A percentile compares a stretch with the other conserved stretches of the same genome.
Conservation (phyloP, 495 filamentous ascomycete species). For the Sphaerosporella brunnea region DNA sequence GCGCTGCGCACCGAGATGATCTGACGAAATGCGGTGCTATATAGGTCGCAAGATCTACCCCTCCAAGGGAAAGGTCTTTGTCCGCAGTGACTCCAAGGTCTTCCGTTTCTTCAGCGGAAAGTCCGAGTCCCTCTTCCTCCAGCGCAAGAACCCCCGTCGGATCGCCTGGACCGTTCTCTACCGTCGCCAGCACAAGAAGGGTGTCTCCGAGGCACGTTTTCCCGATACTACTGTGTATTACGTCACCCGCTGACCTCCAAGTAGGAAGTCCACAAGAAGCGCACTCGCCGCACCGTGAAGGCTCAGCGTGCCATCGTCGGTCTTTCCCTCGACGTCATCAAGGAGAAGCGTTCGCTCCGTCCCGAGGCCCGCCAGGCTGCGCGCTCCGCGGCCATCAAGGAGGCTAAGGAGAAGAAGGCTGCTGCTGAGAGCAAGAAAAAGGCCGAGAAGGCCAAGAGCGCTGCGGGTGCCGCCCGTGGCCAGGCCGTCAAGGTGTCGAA, state of each 20-base stretch:
- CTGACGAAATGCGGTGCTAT: not conserved
- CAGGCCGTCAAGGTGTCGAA: constrained; percentile 74
- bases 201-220: constrained; percentile 91
- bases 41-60: constrained; percentile 24
- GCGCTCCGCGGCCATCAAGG: constrained; percentile 78
- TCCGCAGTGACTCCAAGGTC: constrained; percentile 99
- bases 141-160: constrained; percentile 99
- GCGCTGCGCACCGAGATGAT: not conserved
- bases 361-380: constrained; percentile 89
- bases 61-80: constrained; percentile 59
- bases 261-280: constrained; percentile 99
- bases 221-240: no score
- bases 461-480: constrained; percentile 54
- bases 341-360: constrained; percentile 84
- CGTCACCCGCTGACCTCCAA: no score
- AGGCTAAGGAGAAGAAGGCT: constrained; percentile 92
- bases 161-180: constrained; percentile 97
- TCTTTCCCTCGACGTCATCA: constrained; percentile 97
- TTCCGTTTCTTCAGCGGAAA: constrained; percentile 99
- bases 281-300: constrained; percentile 95
- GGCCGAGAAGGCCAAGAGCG: constrained; percentile 95
- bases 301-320: constrained; percentile 96
- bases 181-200: constrained; percentile 98
- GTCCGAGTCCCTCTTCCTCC: constrained; percentile 97
- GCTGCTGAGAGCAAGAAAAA: constrained; percentile 81